Percentiles rank a stretch among this genome's conserved stretches.
These are phyloP conservation scores for Penicillium polonicum DNA, from an alignment of 2,329 filamentous ascomycete species.

Conservation along the genomic window DNA sequence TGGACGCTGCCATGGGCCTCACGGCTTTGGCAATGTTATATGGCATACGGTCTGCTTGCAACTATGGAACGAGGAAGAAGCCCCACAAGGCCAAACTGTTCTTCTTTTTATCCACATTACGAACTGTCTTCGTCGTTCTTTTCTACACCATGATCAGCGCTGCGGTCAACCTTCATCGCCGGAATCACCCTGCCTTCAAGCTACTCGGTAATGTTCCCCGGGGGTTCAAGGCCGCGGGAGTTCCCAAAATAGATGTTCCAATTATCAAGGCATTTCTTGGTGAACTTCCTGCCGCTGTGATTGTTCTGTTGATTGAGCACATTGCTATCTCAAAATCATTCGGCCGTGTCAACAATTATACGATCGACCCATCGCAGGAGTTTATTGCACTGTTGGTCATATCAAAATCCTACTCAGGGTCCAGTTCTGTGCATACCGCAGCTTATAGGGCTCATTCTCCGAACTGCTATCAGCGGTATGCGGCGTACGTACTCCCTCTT, in stretches of 20 bases:
- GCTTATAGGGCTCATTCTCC: slow-evolving; percentile 94
- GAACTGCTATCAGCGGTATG: slow-evolving; percentile 94
- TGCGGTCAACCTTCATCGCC: slow-evolving; percentile 69
- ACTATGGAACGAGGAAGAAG: slow-evolving; percentile 61
- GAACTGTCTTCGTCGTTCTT: slow-evolving; percentile 83
- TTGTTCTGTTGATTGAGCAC: slow-evolving; percentile 88
- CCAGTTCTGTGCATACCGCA: slow-evolving; percentile 86
- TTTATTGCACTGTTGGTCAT: slow-evolving; percentile 87
- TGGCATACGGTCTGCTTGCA: slow-evolving; percentile 64
- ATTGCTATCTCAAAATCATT: slow-evolving; percentile 96
- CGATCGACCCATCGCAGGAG: slow-evolving; percentile 89
- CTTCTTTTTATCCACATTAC: slow-evolving; percentile 86
- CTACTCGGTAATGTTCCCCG: slow-evolving; percentile 74
- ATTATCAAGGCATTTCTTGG: slow-evolving; percentile 67
- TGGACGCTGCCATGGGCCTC: slow-evolving; percentile 80
- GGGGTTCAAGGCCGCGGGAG: slow-evolving; percentile 75
- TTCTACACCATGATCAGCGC: slow-evolving; percentile 86
- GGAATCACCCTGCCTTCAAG: slow-evolving; percentile 63
- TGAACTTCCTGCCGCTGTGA: slow-evolving; percentile 76
- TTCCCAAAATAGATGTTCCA: slow-evolving; percentile 62
- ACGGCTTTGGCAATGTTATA: slow-evolving; percentile 75
- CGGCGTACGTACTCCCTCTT: slow-evolving; percentile 82
- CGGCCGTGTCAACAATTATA: slow-evolving; percentile 88
- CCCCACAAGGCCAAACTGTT: slow-evolving; percentile 67
- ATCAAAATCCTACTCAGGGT: slow-evolving; percentile 77